phyloP scores from a whole-genome alignment of 768 basidiomycete species.

The Phlebiopsis gigantea region DNA sequence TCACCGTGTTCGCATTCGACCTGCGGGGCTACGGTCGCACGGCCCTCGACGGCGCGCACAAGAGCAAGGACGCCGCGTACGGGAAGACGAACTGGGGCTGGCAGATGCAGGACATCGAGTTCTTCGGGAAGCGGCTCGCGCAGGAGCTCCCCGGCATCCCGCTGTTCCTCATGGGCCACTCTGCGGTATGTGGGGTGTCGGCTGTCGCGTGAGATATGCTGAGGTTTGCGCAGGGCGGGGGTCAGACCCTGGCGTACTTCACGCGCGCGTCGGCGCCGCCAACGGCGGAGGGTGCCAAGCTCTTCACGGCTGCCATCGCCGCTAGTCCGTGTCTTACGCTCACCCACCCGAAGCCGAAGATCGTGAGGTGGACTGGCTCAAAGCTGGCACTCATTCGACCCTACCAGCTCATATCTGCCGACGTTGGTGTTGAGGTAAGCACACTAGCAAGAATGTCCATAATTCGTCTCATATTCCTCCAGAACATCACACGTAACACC shows the following conservation, averaged over 20 bases:
- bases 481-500: constrained; percentile 23
- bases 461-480: constrained; percentile 18
- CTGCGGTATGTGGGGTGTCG: constrained; percentile 49
- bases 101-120: constrained; percentile 65
- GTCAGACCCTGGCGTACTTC: constrained; percentile 52
- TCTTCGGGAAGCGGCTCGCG: constrained; percentile 53
- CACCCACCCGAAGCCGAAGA: constrained; percentile 50
- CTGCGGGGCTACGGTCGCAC: constrained; percentile 79
- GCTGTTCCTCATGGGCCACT: constrained; percentile 72
- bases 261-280: constrained; percentile 33
- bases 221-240: constrained; percentile 56
- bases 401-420: constrained; percentile 46
- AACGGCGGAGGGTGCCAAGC: constrained; percentile 30
- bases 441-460: constrained; percentile 43
- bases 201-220: constrained; percentile 1
- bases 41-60: constrained; percentile 51
- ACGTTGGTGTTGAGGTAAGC: constrained; percentile 44
- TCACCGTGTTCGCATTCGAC: constrained; percentile 71
- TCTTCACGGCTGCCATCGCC: constrained; percentile 59
- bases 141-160: constrained; percentile 43
- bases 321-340: constrained; percentile 64
- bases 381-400: constrained; percentile 45
- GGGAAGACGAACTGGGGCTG: constrained; percentile 58
- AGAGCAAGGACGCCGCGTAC: constrained; percentile 51
- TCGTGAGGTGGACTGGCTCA: constrained; percentile 48